A percentile compares a stretch with the other conserved stretches of the same genome.
Evolutionary conservation across 2,329 filamentous ascomycete genomes (phyloP).

Genomic region (Phoma sp.): DNA sequence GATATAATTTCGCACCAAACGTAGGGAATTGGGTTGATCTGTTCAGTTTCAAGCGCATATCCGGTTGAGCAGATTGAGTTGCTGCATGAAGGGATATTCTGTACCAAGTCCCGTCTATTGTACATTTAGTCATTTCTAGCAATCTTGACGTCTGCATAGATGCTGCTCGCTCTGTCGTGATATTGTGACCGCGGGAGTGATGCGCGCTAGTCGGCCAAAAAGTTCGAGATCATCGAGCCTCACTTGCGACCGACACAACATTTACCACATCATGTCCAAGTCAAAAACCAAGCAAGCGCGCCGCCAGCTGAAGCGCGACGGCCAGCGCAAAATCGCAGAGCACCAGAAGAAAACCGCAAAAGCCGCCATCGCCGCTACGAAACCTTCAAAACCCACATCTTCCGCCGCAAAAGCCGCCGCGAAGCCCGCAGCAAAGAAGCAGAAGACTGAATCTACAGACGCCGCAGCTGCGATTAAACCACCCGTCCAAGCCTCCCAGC

Average conservation of each 20-base stretch:
- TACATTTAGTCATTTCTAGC: conserved; percentile 49
- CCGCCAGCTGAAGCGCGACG: conserved; percentile 45
- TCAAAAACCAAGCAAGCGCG: conserved; percentile 44
- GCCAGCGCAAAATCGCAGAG: conserved; percentile 36
- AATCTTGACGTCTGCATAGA: conserved; percentile 32
- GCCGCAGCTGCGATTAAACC: no score
- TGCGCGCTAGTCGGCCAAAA: conserved; percentile 23
- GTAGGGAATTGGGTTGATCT: conserved; percentile 21
- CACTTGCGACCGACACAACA: background rate
- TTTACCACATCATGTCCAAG: conserved; percentile 41
- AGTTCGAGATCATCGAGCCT: background rate
- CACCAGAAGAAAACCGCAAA: conserved; percentile 35
- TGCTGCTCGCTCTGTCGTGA: background rate
- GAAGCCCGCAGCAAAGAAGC: conserved; percentile 22
- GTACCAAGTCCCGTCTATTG: conserved; percentile 32
- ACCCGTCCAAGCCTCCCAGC: conserved; percentile 38
- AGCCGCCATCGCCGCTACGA: conserved; percentile 14
- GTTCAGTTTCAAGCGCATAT: conserved; percentile 33
- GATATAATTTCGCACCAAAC: conserved; percentile 66
- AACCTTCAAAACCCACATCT: conserved; percentile 1
- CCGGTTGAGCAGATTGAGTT: conserved; percentile 28
- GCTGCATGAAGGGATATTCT: conserved; percentile 26
- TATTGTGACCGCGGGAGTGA: conserved; percentile 9
- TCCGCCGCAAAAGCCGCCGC: no score
- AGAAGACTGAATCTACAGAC: conserved; percentile 5